These are phyloP conservation scores for Nakazawaea wyomingensis DNA, from an alignment of 805 yeast species.

Conservation along the genomic window DNA sequence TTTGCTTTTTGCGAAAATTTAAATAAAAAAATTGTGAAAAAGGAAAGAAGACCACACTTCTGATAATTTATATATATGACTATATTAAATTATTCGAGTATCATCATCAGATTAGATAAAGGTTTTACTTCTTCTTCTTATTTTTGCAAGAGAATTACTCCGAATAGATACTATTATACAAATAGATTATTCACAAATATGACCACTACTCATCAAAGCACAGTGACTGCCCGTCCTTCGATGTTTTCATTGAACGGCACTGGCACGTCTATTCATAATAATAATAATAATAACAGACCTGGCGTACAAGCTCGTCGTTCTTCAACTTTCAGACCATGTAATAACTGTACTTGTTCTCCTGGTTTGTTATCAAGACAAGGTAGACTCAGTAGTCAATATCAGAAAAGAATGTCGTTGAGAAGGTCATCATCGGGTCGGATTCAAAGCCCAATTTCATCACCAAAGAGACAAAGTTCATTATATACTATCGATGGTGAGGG, in stretches of 20 bases:
- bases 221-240: constrained; percentile 15
- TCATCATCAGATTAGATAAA: too few relatives aligned
- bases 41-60: too few relatives aligned
- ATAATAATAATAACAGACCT: too few relatives aligned
- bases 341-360: constrained; percentile 80
- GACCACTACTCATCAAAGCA: constrained; percentile 5
- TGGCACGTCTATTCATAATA: not conserved
- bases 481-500: constrained; percentile 13
- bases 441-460: constrained; percentile 24
- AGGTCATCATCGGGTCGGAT: constrained; percentile 25
- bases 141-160: not conserved
- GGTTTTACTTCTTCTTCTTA: not conserved
- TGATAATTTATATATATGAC: too few relatives aligned
- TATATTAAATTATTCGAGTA: too few relatives aligned
- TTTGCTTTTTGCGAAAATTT: too few relatives aligned
- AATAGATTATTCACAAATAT: not conserved
- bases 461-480: constrained; percentile 12
- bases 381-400: constrained; percentile 48
- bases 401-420: constrained; percentile 25
- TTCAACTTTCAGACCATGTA: constrained; percentile 46
- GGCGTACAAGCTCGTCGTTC: constrained; percentile 3
- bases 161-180: not conserved
- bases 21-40: too few relatives aligned
- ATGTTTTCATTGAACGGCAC: constrained; percentile 14
- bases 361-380: constrained; percentile 68